These are phyloP conservation scores for Selenicereus undatus DNA, from an alignment of 148 eudicot genomes.

Conservation along the genomic window DNA sequence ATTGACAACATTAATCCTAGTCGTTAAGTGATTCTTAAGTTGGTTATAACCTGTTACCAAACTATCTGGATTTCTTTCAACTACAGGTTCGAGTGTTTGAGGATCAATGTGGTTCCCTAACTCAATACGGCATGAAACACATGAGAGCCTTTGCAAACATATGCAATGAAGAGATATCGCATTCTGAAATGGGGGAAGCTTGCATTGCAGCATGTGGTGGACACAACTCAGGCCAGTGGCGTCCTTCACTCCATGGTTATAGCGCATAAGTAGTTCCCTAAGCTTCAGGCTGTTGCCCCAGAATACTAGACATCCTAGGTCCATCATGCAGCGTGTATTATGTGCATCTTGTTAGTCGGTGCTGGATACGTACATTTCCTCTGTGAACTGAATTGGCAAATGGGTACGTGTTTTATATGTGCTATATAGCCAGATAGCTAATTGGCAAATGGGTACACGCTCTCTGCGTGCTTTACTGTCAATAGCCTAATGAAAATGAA, in stretches of 20 bases:
- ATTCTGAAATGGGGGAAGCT: slow-evolving; percentile 48
- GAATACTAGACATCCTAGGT: background rate
- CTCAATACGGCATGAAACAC: slow-evolving; percentile 94
- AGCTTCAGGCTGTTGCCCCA: background rate
- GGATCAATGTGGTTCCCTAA: slow-evolving; percentile 72
- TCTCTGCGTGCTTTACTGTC: background rate
- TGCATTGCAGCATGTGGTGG: slow-evolving; percentile 33
- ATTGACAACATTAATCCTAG: too few relatives aligned
- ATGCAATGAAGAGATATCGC: slow-evolving; percentile 53
- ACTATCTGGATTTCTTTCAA: background rate
- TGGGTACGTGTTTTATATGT: background rate
- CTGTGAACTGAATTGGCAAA: background rate
- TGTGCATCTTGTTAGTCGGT: background rate
- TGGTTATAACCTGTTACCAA: background rate
- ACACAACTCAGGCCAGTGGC: slow-evolving; percentile 24
- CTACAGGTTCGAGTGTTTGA: slow-evolving; percentile 70
- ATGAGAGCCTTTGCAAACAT: slow-evolving; percentile 92
- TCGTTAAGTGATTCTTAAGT: background rate
- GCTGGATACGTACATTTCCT: background rate
- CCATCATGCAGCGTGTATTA: background rate
- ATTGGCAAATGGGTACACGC: too few relatives aligned
- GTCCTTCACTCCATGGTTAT: slow-evolving; percentile 31
- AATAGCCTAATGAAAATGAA: background rate
- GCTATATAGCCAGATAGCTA: too few relatives aligned
- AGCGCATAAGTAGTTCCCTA: slow-evolving; percentile 25